Base-by-base conservation (phyloP, 1,284 basidiomycete species). In the Moesziomyces globuligerus region DNA sequence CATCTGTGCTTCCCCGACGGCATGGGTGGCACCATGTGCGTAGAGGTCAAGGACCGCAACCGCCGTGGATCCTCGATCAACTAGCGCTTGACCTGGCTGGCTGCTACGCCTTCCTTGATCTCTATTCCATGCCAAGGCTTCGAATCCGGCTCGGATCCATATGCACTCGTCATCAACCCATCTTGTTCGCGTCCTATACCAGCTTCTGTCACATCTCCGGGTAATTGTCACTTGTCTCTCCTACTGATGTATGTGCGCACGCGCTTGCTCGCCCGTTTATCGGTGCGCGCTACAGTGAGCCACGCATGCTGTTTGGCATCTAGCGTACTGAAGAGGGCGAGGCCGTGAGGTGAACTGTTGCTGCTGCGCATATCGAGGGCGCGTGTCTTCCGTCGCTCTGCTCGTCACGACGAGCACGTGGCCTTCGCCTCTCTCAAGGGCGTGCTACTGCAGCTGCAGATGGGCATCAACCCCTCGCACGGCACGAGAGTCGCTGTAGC, bases 1-100 rank as follows among this genome's bases (percentile, higher is more conserved):
- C 69, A 72, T 47, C 44, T 67, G 10, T 72, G 69, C 45, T 62
- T 72, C 50, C 69, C 69, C 2, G 69, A 72, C 28, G 69, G 64
- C 4, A 62, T 62, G 55, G 69, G 69, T 4, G 69, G 69, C 3
- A 68, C 69, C 15, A 57, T 72, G 41, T 72, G 69, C 44, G 29
- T 67, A 40, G 69, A 72, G 34, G 38, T 55, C 52, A 65, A 64
- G 37, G 69, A 64, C 37, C 54, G 64, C 20, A 55, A 36, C 20
- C 64, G 69, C 36, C 62, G 69, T 20, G 61, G 69, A 4, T 72
- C 69, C 7, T 48, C 54, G n/a, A 44, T 55, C 48, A 67, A 55
- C 29, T 69, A 40, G n/a, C 17, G 24, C 9, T 37, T 10, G n/a
- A 23, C 40, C 23, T 8, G n/a, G 13, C 23, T 26, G 15, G 29